Base-by-base conservation (phyloP, 2,329 filamentous ascomycete species). In the Torrubiella hemipterigena region DNA sequence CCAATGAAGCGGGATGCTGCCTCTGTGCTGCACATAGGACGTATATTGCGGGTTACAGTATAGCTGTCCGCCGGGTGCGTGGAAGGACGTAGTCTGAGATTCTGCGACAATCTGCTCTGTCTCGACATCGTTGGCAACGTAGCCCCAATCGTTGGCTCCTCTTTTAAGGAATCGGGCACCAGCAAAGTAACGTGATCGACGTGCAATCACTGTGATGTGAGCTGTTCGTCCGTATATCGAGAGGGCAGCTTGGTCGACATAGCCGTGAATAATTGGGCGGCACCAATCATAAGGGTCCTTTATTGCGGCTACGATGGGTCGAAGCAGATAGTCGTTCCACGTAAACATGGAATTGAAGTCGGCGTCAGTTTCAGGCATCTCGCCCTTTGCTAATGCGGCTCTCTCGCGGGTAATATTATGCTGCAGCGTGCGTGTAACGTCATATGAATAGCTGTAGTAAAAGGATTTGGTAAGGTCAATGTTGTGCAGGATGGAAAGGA, bases 61-160 rank as follows among this genome's bases (percentile, higher is more conserved):
- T 9, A 94, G 69, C 29, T 74, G 75, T 4, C 82, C 83, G 0
- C 86, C 89, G 5, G 91, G 85, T 4, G 83, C 81, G 58, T 98
- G 91, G 44, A 98, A 95, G 0, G 91, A 95, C 1, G 91, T 98
- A 1, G 86, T 95, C 30, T 89, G 64, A 45, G 86, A 84, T 50
- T 98, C 91, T 1, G 87, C 91, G 5, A 98, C 87, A 37, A 98
- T 95, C 52, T 98, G 91, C 56, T 98, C 91, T 1, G 91, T 96
- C 57, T 98, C 93, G 16, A 98, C 91, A 55, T 98, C 93, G 49
- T 98, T 98, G 31, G 91, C 93, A 33, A 98, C 91, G 51, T 93
- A 93, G 11, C 91, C 89, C 34, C 87, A 54, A 52, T 98, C 91
- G 47, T 98, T 98, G 29, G 86, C 82, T 19, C 91, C 91, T 35